Conservation (phyloP, 768 basidiomycete genomes). For the Infundibulicybe gibba region DNA sequence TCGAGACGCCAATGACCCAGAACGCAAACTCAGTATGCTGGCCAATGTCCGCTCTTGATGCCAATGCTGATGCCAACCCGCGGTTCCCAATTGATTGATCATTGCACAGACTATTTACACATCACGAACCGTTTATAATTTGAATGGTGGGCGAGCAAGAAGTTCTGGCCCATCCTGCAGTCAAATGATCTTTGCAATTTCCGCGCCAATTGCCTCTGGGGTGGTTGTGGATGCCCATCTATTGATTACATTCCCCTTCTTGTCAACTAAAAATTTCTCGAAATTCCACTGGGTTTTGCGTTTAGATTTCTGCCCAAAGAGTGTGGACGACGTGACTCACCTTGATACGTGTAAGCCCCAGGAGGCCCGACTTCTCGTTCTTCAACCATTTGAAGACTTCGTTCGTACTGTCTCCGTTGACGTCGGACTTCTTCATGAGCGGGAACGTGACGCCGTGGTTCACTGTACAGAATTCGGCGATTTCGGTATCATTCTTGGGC, state of each 20-base stretch:
- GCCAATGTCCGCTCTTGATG: too few relatives aligned
- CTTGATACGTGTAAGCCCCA: constrained; percentile 75
- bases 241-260: constrained; percentile 70
- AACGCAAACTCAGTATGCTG: too few relatives aligned
- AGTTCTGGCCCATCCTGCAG: constrained; percentile 1
- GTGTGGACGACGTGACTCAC: constrained; percentile 40
- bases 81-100: too few relatives aligned
- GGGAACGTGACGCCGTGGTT: constrained; percentile 93
- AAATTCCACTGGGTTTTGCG: constrained; percentile 71
- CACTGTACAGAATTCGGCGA: constrained; percentile 67
- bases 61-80: too few relatives aligned
- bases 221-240: constrained; percentile 78
- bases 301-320: neutral
- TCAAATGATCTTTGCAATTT: constrained; percentile 59
- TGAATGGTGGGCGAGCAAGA: too few relatives aligned
- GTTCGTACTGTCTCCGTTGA: constrained; percentile 84
- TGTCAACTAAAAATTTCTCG: constrained; percentile 84
- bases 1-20: too few relatives aligned
- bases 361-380: constrained; percentile 66
- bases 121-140: too few relatives aligned
- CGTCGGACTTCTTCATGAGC: constrained; percentile 89
- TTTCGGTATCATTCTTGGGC: constrained; percentile 74
- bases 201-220: constrained; percentile 58
- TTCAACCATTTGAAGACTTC: constrained; percentile 87
- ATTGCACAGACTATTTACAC: too few relatives aligned